These are phyloP conservation scores for Boletus reticulatus DNA, from an alignment of 768 basidiomycete species.

Conservation along the genomic window DNA sequence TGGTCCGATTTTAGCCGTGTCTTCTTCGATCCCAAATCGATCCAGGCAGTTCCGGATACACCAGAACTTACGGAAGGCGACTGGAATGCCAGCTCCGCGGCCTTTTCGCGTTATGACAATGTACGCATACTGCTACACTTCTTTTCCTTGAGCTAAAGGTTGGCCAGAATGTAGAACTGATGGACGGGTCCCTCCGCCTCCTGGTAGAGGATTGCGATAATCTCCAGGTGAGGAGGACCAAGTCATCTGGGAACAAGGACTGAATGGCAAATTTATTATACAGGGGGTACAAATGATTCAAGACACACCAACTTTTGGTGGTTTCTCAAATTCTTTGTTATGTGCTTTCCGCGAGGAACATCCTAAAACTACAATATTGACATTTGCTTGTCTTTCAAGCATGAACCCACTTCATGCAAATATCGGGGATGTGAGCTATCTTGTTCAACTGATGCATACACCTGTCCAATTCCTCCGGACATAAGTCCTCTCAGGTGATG, in stretches of 20 bases:
- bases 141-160: neutral
- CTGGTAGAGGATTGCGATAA: constrained; percentile 76
- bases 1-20: constrained; percentile 55
- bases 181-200: constrained; percentile 66
- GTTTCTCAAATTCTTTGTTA: constrained; percentile 60
- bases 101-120: constrained; percentile 53
- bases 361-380: constrained; percentile 55
- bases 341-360: constrained; percentile 66
- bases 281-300: constrained; percentile 72
- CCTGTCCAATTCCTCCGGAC: neutral
- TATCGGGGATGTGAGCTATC: constrained; percentile 43
- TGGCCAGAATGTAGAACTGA: constrained; percentile 55
- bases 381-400: constrained; percentile 57
- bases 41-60: constrained; percentile 62
- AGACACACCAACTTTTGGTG: constrained; percentile 62
- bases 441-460: neutral
- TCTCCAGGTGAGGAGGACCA: constrained; percentile 51
- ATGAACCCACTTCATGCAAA: constrained; percentile 33
- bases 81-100: constrained; percentile 54
- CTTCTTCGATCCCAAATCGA: constrained; percentile 59
- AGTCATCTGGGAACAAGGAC: neutral
- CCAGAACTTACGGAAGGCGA: constrained; percentile 49
- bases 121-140: constrained; percentile 35
- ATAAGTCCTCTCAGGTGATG: constrained; percentile 37
- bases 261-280: neutral